phyloP scores from a whole-genome alignment of 352 stramenopile genomes.

The Pythium biforme region DNA sequence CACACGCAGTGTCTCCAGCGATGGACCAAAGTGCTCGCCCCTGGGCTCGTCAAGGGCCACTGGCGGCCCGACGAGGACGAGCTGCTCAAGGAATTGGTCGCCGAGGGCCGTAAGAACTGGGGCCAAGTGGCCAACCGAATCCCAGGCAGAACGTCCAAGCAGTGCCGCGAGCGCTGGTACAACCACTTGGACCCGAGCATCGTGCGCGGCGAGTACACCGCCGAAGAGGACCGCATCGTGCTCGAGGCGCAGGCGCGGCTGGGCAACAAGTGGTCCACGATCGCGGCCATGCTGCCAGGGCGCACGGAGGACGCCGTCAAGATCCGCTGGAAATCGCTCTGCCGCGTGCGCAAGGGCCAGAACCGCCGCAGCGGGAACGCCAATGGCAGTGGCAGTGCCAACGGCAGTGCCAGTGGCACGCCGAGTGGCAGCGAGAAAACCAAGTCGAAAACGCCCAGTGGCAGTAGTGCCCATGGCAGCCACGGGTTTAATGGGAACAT shows the following conservation, averaged over 20 bases:
- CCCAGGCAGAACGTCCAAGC: slow-evolving; percentile 81
- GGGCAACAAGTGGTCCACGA: slow-evolving; percentile 90
- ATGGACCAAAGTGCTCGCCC: slow-evolving; percentile 92
- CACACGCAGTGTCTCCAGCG: slow-evolving; percentile 90
- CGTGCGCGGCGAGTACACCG: slow-evolving; percentile 67
- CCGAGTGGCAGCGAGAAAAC: neutral
- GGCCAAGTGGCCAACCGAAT: slow-evolving; percentile 85
- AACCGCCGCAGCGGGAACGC: slow-evolving; percentile 18
- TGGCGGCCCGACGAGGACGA: slow-evolving; percentile 94
- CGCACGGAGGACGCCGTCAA: slow-evolving; percentile 90
- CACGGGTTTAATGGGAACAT: slow-evolving; percentile 43
- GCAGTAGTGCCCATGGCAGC: neutral
- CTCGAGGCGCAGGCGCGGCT: slow-evolving; percentile 77
- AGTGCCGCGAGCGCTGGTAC: slow-evolving; percentile 89
- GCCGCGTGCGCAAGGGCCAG: slow-evolving; percentile 66
- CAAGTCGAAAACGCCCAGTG: slow-evolving; percentile 29
- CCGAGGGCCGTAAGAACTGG: slow-evolving; percentile 86
- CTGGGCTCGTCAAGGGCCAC: slow-evolving; percentile 94
- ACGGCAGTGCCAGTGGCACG: neutral
- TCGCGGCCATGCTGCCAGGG: slow-evolving; percentile 86
- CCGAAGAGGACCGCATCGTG: slow-evolving; percentile 89
- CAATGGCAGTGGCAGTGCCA: neutral
- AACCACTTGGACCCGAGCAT: slow-evolving; percentile 90
- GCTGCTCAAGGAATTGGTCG: slow-evolving; percentile 77
- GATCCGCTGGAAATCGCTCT: slow-evolving; percentile 91